Percentiles rank a stretch among this genome's conserved stretches.
Conservation (phyloP, 192 early-diverging fungal genomes). For the Geosiphon pyriformis region DNA sequence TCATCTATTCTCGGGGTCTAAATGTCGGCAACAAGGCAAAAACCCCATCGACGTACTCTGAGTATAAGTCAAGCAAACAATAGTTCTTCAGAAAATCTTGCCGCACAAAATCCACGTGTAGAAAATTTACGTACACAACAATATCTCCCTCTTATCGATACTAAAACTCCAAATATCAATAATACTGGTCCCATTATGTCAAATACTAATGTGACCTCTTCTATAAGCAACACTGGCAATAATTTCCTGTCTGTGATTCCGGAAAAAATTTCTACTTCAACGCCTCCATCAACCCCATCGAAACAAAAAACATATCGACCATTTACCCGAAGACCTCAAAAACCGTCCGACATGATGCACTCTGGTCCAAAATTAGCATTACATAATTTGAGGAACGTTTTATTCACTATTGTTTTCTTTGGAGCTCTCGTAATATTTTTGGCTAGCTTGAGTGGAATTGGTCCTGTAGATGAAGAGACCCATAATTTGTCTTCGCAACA, state of each 20-base stretch:
- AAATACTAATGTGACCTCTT: not conserved
- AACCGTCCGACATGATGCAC: not conserved
- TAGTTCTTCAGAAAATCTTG: slow-evolving; percentile 1
- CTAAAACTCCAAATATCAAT: not conserved
- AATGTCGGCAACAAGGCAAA: slow-evolving; percentile 2
- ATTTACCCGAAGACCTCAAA: not conserved
- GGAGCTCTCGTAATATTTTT: slow-evolving; percentile 10
- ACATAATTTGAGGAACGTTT: not conserved
- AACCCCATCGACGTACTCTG: not conserved
- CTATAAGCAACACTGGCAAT: not conserved
- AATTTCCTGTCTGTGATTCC: slow-evolving; percentile 1
- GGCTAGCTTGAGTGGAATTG: slow-evolving; percentile 5
- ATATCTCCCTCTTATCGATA: not conserved
- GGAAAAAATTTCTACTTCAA: not conserved
- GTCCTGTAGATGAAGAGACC: slow-evolving; percentile 6
- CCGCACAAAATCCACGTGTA: not conserved
- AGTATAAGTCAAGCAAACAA: not conserved
- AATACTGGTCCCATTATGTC: not conserved
- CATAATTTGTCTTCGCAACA: too few relatives aligned
- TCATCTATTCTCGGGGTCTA: not conserved
- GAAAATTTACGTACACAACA: not conserved
- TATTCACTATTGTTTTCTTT: slow-evolving; percentile 5
- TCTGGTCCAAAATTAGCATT: not conserved
- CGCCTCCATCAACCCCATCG: slow-evolving; percentile 5
- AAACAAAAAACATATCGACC: not conserved